Base-by-base conservation (phyloP, 805 yeast genomes). In the Metschnikowia colocasiae region DNA sequence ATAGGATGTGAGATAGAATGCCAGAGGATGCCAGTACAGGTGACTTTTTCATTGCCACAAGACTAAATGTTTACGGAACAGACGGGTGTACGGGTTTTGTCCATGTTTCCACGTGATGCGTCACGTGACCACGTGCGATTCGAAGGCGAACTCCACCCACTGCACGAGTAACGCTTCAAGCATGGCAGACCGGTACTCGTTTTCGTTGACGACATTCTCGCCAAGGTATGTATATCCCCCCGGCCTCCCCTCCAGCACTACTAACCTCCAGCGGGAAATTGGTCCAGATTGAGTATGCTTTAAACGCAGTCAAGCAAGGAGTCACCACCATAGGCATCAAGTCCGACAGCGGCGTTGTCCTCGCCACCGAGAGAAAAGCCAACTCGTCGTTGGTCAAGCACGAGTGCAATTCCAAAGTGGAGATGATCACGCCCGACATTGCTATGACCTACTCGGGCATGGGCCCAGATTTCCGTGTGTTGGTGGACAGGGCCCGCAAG, bases 161-260 rank as follows among this genome's bases (percentile, higher is more conserved):
- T 10, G 27, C 20, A 6, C 35, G 19, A 34, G 32, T 26, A 26
- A 40, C 38, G 12, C 38, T 20, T n/a, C 26, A 34, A 29, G 36
- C 46, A 94, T 94, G 98, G 96, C 99, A 50, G 99, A 94, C 69
- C 83, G 99, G 78, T 94, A 94, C 71, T 90, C 98, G 18, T 94
- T 94, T 65, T 94, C 99, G 20, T 79, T 94, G 53, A 94, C 99
- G 22, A 94, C 99, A 15, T 94, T 94, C 68, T 92, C 98, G 42
- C 99, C 99, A 62, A 87, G 86, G 91, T 85, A 78, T 57, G 85
- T 75, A 40, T 10, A 22, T 18, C 12, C 18, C n/a, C 27, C 10
- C 22, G 5, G 20, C 13, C 30, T 18, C n/a, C 20, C 19, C 6
- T 31, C 22, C 10, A 20, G 2, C 31, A 35, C 18, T 55, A 57